These are phyloP conservation scores for Papiliotrema nemorosa DNA, from an alignment of 1,284 basidiomycete genomes.

Conservation along the genomic window DNA sequence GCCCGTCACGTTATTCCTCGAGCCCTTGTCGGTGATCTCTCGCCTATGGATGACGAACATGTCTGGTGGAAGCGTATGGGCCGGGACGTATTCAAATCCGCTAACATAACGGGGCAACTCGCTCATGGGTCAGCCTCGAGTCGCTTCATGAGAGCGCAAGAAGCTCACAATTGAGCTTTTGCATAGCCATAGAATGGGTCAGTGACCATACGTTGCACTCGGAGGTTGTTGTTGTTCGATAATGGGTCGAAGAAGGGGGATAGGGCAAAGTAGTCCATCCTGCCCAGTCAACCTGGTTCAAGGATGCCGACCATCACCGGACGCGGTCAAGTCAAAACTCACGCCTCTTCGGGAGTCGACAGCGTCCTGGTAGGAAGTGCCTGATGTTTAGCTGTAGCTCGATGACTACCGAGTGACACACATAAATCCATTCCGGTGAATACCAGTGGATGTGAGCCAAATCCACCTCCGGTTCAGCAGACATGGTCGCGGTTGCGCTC, in stretches of 20 bases:
- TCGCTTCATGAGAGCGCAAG: too few species aligned
- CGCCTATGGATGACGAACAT: constrained; percentile 42
- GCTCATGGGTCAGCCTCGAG: constrained; percentile 11
- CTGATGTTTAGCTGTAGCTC: not conserved
- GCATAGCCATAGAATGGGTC: constrained; percentile 39
- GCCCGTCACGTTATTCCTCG: constrained; percentile 26
- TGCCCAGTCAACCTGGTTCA: constrained; percentile 8
- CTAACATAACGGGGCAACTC: constrained; percentile 31
- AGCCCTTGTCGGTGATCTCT: constrained; percentile 25
- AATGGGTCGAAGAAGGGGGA: constrained; percentile 44
- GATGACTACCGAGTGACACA: constrained; percentile 6
- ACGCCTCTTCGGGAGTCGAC: constrained; percentile 8
- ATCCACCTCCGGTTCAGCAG: constrained; percentile 30
- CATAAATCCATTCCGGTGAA: constrained; percentile 44
- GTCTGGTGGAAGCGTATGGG: constrained; percentile 38
- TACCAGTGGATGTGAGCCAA: constrained; percentile 47
- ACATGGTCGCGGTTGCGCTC: not conserved
- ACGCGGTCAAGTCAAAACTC: not conserved
- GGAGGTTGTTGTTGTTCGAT: constrained; percentile 41
- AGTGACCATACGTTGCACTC: constrained; percentile 37
- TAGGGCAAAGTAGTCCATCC: constrained; percentile 46
- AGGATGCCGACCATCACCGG: too few species aligned
- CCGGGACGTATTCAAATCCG: constrained; percentile 45
- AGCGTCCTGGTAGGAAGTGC: constrained; percentile 1
- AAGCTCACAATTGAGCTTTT: constrained; percentile 42